A percentile compares a stretch with the other conserved stretches of the same genome.
These are phyloP conservation scores for Neocatenulostroma microsporum DNA, from an alignment of 2,329 filamentous ascomycete species.

Conservation along the genomic window DNA sequence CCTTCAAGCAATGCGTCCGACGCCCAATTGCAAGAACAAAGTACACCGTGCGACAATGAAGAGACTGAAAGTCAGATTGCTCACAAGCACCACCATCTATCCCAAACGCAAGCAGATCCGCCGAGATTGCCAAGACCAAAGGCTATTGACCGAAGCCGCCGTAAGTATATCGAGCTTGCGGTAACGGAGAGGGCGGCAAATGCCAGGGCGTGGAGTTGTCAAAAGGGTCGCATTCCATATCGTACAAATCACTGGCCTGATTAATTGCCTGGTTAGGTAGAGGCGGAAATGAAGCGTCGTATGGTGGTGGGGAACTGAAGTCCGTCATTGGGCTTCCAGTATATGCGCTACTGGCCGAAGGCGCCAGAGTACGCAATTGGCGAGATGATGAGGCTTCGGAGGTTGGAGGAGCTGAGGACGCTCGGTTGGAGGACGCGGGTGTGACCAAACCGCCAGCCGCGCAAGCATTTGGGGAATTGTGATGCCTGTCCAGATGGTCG, in stretches of 20 bases:
- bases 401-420: background rate
- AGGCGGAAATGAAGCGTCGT: background rate
- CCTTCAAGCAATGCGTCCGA: no score
- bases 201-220: background rate
- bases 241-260: background rate
- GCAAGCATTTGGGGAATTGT: background rate
- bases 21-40: no score
- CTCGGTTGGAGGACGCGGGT: background rate
- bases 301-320: background rate
- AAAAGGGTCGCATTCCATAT: background rate
- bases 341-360: background rate
- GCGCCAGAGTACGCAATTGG: background rate
- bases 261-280: background rate
- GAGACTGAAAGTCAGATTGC: no score
- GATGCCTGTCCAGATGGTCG: slow-evolving; percentile 1
- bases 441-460: background rate
- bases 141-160: background rate
- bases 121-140: no score
- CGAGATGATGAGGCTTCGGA: background rate
- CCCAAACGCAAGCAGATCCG: no score
- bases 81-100: no score
- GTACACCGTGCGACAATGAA: no score
- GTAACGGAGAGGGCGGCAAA: background rate
- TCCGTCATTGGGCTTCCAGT: background rate
- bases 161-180: background rate